Evolutionary conservation across 2,329 filamentous ascomycete species (phyloP), one percentile per base, ranked within the genome.

Genomic region (Taxawa tesnikishii): DNA sequence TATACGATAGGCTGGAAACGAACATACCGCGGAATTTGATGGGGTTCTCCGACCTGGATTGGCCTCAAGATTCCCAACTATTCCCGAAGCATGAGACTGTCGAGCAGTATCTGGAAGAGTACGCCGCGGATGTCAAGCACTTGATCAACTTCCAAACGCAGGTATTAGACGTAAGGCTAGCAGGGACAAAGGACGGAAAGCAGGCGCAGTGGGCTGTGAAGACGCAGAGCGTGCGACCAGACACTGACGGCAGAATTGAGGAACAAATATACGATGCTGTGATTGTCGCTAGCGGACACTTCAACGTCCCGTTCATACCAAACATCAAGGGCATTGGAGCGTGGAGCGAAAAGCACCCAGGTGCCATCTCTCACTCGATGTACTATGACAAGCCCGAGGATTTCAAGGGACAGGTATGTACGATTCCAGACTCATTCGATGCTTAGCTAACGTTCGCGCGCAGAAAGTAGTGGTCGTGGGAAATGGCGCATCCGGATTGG

Each of bases 1-100:
- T 94, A 57, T 94, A 94, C 54, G 74, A 84, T 29, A 60, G 68
- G 15, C 62, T 94, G 11, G 79, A 94, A 48, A 85, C 87, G 14
- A 96, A 96, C 53, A 85, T 94, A 29, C 82, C 85, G 0, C 73
- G 79, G 64, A 67, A 26, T 0, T 53, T 94, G 32, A 96, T 96
- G 88, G 62, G 67, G 4, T 94, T 77, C 53, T 78, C 77, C 4
- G 80, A 88, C 43, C 60, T 72, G 5, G 37, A 46, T 2, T 56
- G 53, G 53, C 51, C 68, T 1, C 47, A 64, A 2, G 67, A 74
- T 9, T 65, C 69, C 5, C 74, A 78, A 49, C 63, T 93, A 1
- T 93, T 88, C 45, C 88, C 88, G 0, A 68, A 65, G 14, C 74
- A 87, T 39, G 58, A 75, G 38, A 66, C 68, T 15, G 82, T 94